phyloP scores from a whole-genome alignment of 2,329 filamentous ascomycete species.

The Fusarium pseudograminearum region DNA sequence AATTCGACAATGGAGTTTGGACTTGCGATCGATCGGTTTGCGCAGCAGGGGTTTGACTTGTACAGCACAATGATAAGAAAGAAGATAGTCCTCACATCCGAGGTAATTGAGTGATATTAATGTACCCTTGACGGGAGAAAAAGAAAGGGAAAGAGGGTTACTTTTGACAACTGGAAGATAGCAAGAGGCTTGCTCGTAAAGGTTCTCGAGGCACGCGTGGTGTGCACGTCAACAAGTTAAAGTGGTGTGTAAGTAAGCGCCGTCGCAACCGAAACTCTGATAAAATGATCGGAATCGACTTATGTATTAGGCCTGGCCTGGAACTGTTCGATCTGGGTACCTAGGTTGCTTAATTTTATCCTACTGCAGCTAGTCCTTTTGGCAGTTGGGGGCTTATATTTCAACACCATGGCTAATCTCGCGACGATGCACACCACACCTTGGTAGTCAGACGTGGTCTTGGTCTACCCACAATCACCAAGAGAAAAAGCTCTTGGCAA shows the following conservation, averaged over 20 bases:
- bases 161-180: slow-evolving; percentile 6
- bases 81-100: slow-evolving; percentile 3
- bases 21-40: slow-evolving; percentile 16
- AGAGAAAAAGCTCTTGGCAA: slow-evolving; percentile 32
- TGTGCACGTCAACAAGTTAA: neutral
- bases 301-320: slow-evolving; percentile 3
- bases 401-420: slow-evolving; percentile 24
- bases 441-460: slow-evolving; percentile 7
- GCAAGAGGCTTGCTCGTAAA: slow-evolving; percentile 31
- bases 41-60: slow-evolving; percentile 13
- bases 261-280: slow-evolving; percentile 28
- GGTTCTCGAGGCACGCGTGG: slow-evolving; percentile 8
- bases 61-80: neutral
- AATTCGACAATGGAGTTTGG: slow-evolving; percentile 11
- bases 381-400: slow-evolving; percentile 40
- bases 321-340: neutral
- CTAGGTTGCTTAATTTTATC: neutral
- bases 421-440: neutral
- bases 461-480: slow-evolving; percentile 33
- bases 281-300: neutral
- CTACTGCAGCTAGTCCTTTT: slow-evolving; percentile 6
- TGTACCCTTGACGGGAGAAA: slow-evolving; percentile 5
- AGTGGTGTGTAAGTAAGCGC: slow-evolving; percentile 44
- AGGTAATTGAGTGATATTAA: slow-evolving; percentile 1
- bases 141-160: slow-evolving; percentile 18